Evolutionary conservation across 2,329 filamentous ascomycete genomes (phyloP), one percentile per base, ranked within the genome.

Genomic region (Ophiocordyceps camponoti-floridani): DNA sequence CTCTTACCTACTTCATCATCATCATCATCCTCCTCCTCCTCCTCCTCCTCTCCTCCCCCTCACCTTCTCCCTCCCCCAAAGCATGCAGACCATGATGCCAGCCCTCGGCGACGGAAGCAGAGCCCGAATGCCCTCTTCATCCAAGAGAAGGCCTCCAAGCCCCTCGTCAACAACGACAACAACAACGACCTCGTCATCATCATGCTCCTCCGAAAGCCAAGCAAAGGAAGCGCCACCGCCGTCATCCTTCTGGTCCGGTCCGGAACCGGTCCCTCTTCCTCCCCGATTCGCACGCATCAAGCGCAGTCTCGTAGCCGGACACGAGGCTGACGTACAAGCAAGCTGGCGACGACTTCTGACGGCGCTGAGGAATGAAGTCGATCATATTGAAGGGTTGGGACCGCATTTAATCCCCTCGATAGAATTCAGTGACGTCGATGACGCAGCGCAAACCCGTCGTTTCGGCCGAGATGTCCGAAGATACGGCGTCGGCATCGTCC

Each of bases 401-500:
- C 59, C 68, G 5, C 64, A 67, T 40, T 58, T 75, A n/a, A 72
- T 75, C 43, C 73, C 73, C 26, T 68, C 64, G 16, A 72, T 77
- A 45, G 68, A 73, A 47, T 76, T 70, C 48, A 54, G 58, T 52
- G 68, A 73, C 48, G 66, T 76, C 23, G 61, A 64, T 47, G 57
- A 68, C 52, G 50, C 62, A 3, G 59, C 64, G 45, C 66, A 70
- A 44, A 68, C 72, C 2, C 62, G 69, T 23, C 62, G 68, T 1
- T 83, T 83, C 56, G 67, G 64, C 44, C 62, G 63, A 42, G 71
- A 73, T 53, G 64, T 79, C 44, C 69, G 69, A 52, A 75, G 77
- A 53, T 72, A 78, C 40, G 80, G 79, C 44, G 72, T 77, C 11
- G 79, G 75, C 38, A 71, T 84, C 18, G 67, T 84, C 26, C 71